Evolutionary conservation across 139 green algal genomes (phyloP), one percentile per base, ranked within the genome.

Genomic region (Asterochloris sp.): DNA sequence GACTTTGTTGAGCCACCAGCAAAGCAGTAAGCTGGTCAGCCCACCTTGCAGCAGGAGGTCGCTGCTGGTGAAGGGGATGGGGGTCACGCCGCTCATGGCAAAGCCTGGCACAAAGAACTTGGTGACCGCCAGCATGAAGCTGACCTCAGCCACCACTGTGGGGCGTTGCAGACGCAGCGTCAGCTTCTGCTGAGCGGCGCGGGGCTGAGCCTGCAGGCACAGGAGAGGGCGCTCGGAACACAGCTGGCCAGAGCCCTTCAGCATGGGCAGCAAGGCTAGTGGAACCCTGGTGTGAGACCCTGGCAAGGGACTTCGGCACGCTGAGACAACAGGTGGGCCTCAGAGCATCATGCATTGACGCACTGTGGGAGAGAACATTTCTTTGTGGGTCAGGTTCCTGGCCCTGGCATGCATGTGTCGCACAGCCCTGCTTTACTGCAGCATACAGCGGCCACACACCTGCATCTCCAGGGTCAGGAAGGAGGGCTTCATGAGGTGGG

Each of bases 111-210:
- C 83, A 61, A 94, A 91, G 83, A 96, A 98, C 69, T 91, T 89
- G 73, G 91, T 88, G 12, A 97, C 78, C 10, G 86, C 87, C 78
- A 98, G 85, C 82, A 98, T 83, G 84, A 98, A 98, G 81, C 91
- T 90, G 0, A 97, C 74, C 81, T 97, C 95, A 14, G 95, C 89
- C 24, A 97, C 89, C 16, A 98, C 68, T 1, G 92, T 94, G 0
- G 95, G 95, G 75, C 92, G 87, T 83, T 98, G 95, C 77, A 98
- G 83, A 13, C 92, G 93, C 68, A 97, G 28, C 24, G 83, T 82
- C 83, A 97, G 24, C 0, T 76, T 79, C 38, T 54, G 38, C 38
- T 54, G 38, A 6, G 38, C 38, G 38, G 38, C 38, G 38, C 38
- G 38, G 38, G 38, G 38, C 54, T 80, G 76, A 38, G 68, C 47